These are phyloP conservation scores for Ophiostoma perfectum DNA, from an alignment of 2,329 filamentous ascomycete species.

Conservation along the genomic window DNA sequence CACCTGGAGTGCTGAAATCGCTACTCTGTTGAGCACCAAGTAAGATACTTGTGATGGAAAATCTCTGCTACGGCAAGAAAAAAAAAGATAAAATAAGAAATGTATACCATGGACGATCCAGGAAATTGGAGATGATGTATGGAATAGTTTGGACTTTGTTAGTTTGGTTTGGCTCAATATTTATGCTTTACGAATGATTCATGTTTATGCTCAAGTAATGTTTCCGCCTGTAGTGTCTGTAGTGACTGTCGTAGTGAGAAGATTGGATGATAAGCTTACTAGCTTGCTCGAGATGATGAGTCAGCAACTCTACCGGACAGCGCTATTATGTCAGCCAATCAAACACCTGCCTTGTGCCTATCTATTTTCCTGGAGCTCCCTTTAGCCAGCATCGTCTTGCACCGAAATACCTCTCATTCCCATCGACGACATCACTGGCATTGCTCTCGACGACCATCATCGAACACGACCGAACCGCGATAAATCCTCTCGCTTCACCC, in stretches of 20 bases:
- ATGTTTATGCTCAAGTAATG: too few relatives aligned
- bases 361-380: conserved; percentile 12
- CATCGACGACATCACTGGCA: not conserved
- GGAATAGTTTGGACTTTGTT: conserved; percentile 6
- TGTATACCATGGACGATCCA: conserved; percentile 7
- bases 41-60: not conserved
- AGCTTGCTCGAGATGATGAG: too few relatives aligned
- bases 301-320: not conserved
- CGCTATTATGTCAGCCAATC: conserved; percentile 12
- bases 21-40: conserved; percentile 8
- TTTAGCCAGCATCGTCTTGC: not conserved
- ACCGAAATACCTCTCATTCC: conserved; percentile 12
- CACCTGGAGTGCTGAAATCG: not conserved
- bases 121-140: not conserved
- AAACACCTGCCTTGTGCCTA: not conserved
- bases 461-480: not conserved
- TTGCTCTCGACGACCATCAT: conserved; percentile 6
- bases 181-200: not conserved
- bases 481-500: not conserved
- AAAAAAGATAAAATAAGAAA: conserved; percentile 3
- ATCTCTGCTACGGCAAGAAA: not conserved
- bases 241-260: too few relatives aligned
- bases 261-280: too few relatives aligned
- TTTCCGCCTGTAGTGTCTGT: too few relatives aligned
- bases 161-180: not conserved